Conservation (phyloP, 148 eudicot genomes). For the Rhododendron williamsianum region DNA sequence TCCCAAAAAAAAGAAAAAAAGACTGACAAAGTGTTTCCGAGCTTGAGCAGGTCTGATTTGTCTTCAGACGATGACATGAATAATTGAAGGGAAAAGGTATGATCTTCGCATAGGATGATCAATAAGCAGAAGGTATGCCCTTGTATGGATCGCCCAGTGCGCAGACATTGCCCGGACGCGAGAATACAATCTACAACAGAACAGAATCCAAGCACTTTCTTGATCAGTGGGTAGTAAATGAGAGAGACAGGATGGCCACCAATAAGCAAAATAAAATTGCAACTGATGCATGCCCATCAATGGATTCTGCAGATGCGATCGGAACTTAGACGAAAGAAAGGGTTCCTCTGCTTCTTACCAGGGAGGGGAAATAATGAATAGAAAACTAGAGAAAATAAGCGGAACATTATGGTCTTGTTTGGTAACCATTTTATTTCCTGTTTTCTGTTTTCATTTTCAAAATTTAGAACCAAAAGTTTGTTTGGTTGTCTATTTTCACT, state of each 20-base stretch:
- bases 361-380: too few species aligned
- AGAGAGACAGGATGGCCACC: background rate
- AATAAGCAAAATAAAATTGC: background rate
- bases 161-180: slow-evolving; percentile 66
- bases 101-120: background rate
- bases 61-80: background rate
- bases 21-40: background rate
- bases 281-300: background rate
- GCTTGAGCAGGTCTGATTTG: background rate
- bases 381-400: too few species aligned
- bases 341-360: too few species aligned
- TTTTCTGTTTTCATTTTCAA: too few species aligned
- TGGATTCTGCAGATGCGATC: background rate
- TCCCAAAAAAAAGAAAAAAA: too few species aligned
- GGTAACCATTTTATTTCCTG: too few species aligned
- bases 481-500: too few species aligned
- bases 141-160: slow-evolving; percentile 38
- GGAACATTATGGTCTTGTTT: too few species aligned
- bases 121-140: slow-evolving; percentile 28
- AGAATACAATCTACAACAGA: slow-evolving; percentile 52
- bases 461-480: too few species aligned
- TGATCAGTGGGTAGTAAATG: background rate
- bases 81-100: background rate
- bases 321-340: too few species aligned
- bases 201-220: background rate